phyloP scores from a whole-genome alignment of 225 moss, liverwort and hornwort genomes.

The Pleurozium schreberi region DNA sequence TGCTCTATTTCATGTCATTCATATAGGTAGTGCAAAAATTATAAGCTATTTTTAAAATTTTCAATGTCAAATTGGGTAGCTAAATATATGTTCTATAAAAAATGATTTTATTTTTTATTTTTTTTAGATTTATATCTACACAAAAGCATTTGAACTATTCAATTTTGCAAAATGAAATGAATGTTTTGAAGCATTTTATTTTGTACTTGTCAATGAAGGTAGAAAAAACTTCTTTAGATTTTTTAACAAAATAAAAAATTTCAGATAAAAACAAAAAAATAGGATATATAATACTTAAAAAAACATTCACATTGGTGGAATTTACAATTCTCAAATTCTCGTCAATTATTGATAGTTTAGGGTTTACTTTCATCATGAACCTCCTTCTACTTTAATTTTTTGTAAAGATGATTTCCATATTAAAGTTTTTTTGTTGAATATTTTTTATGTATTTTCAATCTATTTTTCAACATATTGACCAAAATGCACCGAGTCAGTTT shows the following conservation, averaged over 20 bases:
- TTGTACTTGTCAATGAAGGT: not conserved
- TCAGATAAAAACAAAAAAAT: not conserved
- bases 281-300: not conserved
- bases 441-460: not conserved
- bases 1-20: not conserved
- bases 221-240: not conserved
- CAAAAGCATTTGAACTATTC: not conserved
- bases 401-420: not conserved
- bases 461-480: not conserved
- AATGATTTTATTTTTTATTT: no score
- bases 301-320: not conserved
- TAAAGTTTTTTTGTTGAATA: rapidly evolving
- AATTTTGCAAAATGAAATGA: not conserved
- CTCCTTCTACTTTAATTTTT: not conserved
- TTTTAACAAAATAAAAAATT: no score
- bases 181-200: not conserved
- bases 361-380: not conserved
- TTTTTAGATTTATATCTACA: no score
- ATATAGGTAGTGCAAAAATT: not conserved
- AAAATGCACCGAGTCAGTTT: not conserved
- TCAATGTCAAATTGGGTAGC: not conserved
- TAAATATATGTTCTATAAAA: not conserved
- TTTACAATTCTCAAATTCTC: not conserved
- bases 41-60: not conserved
- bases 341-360: not conserved